These are phyloP conservation scores for Clausena lansium DNA, from an alignment of 345 rosid genomes.

Conservation along the genomic window DNA sequence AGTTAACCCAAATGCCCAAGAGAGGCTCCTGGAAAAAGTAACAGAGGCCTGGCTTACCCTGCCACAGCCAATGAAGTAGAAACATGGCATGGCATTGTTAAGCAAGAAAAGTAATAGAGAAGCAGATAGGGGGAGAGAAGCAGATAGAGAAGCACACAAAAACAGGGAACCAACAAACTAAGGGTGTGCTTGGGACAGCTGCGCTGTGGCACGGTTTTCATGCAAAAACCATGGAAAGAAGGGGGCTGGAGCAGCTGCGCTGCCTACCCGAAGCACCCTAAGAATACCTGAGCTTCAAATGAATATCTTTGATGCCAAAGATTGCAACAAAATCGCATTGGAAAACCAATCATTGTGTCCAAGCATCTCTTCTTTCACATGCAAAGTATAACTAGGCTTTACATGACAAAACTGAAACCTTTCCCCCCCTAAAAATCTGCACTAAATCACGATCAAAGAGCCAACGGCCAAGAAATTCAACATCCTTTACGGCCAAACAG, in stretches of 20 bases:
- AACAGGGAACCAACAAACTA: neutral
- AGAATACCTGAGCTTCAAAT: neutral
- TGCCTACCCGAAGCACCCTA: too few relatives aligned
- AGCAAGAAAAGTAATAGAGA: neutral
- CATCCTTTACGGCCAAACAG: neutral
- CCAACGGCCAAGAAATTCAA: neutral
- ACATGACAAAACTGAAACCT: neutral
- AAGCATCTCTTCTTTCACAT: neutral
- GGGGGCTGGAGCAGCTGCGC: too few relatives aligned
- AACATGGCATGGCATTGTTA: too few relatives aligned
- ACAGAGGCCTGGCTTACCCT: too few relatives aligned
- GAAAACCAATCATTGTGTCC: neutral
- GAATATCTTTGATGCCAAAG: neutral
- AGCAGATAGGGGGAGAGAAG: neutral
- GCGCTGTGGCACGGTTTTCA: too few relatives aligned
- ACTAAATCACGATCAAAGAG: neutral
- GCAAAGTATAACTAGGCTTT: neutral
- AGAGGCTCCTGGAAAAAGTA: too few relatives aligned
- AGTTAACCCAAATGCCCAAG: too few relatives aligned
- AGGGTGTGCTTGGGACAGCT: too few relatives aligned
- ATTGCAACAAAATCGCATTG: neutral
- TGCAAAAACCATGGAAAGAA: too few relatives aligned
- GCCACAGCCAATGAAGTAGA: too few relatives aligned
- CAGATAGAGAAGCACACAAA: neutral
- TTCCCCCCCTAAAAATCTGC: neutral